Percentiles rank a stretch among this genome's conserved stretches.
Evolutionary conservation across 352 stramenopile species (phyloP).

Genomic region (Halophytophthora batemanensis): DNA sequence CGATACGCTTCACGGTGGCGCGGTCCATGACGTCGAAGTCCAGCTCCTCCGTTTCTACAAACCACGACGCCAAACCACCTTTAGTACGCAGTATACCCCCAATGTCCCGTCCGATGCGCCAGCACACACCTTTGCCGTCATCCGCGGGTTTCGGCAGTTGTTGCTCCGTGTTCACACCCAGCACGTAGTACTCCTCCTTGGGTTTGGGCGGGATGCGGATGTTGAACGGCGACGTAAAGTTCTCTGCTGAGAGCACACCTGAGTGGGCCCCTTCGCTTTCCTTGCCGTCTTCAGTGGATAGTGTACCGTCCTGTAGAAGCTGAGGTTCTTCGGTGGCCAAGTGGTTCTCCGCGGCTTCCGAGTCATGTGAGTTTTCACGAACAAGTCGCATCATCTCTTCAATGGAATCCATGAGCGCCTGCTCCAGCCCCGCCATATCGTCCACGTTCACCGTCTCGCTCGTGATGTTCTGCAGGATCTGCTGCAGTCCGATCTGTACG

Average conservation of each 20-base stretch:
- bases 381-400: constrained; percentile 77
- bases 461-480: constrained; percentile 77
- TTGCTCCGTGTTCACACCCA: constrained; percentile 33
- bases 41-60: constrained; percentile 46
- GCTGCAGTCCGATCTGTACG: constrained; percentile 68
- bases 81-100: not conserved
- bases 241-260: constrained; percentile 34
- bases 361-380: constrained; percentile 32
- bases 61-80: not conserved
- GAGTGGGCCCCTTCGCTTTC: constrained; percentile 1
- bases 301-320: constrained; percentile 6
- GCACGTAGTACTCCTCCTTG: constrained; percentile 53
- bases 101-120: no score
- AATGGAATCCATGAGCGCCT: constrained; percentile 52
- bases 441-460: constrained; percentile 70
- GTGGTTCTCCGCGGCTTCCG: constrained; percentile 11
- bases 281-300: not conserved
- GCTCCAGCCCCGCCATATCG: constrained; percentile 58
- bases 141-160: constrained; percentile 23
- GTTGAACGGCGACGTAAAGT: constrained; percentile 78
- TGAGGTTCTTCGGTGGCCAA: constrained; percentile 3
- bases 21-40: constrained; percentile 81
- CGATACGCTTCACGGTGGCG: constrained; percentile 74
- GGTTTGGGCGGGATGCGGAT: constrained; percentile 64
- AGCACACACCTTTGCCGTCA: constrained; percentile 22